phyloP scores from a whole-genome alignment of 1,284 basidiomycete genomes.

The Pisolithus thermaeus region DNA sequence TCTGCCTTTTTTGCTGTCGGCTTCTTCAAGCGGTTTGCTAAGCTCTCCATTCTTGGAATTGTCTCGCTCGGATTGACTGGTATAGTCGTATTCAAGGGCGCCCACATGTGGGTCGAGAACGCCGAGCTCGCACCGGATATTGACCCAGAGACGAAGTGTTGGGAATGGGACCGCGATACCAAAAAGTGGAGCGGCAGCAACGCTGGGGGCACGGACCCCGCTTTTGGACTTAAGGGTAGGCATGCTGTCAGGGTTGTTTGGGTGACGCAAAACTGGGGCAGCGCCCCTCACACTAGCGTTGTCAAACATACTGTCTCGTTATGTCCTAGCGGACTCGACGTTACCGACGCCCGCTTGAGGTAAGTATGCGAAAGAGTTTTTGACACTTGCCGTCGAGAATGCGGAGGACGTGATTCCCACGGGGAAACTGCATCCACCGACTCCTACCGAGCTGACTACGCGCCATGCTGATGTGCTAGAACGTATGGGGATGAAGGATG shows the following conservation, averaged over 20 bases:
- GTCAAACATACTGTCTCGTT: constrained; percentile 34
- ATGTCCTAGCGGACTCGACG: constrained; percentile 34
- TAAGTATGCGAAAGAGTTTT: constrained; percentile 44
- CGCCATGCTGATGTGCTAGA: constrained; percentile 66
- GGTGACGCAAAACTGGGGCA: constrained; percentile 72
- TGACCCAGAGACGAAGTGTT: constrained; percentile 50
- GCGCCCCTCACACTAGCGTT: constrained; percentile 39
- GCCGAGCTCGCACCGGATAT: constrained; percentile 47
- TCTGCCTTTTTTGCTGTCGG: constrained; percentile 33
- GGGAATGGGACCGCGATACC: constrained; percentile 71
- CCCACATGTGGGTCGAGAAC: constrained; percentile 70
- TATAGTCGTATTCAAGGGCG: constrained; percentile 46
- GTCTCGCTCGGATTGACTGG: constrained; percentile 36
- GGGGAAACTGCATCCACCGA: constrained; percentile 42
- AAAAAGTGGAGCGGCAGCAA: constrained; percentile 69
- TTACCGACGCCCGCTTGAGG: constrained; percentile 49
- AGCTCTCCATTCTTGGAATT: constrained; percentile 34
- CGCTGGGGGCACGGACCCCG: constrained; percentile 68
- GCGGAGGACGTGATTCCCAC: constrained; percentile 35
- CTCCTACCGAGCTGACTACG: constrained; percentile 52
- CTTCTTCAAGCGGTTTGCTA: constrained; percentile 36
- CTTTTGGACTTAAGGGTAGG: constrained; percentile 59
- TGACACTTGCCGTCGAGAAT: constrained; percentile 45
- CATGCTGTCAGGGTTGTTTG: constrained; percentile 71
- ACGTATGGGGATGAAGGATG: constrained; percentile 53